Base-by-base conservation (phyloP, 1,284 basidiomycete genomes). In the Thelephora terrestris region DNA sequence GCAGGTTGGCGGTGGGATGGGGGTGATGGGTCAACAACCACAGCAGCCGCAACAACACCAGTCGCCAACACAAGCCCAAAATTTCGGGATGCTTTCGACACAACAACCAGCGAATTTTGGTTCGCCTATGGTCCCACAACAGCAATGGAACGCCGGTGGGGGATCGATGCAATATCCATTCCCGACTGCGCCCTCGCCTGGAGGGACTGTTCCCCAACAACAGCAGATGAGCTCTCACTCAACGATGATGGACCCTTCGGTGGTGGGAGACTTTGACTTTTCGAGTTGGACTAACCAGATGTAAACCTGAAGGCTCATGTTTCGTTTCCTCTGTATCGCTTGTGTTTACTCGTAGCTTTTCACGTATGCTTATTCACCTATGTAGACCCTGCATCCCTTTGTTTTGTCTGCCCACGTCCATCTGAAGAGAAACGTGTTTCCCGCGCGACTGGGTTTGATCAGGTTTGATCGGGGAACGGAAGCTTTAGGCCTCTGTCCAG, bases 51-150 rank as follows among this genome's bases (percentile, higher is more conserved):
- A 32, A 32, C 29, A 27, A 27, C 27, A 27, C 10, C 27, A 50
- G 25, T 24, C 48, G 46, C 45, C 44, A 49, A 42, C 17, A 39
- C 47, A 10, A 46, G 48, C 47, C 58, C 43, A 62, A 64, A 58
- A 58, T 62, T 60, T 57, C 64, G 53, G 29, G 29, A 32, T 32
- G 29, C 12, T 32, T 3, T 12, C 29, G 3, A 10, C 29, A 32
- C 29, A 52, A 42, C 58, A 53, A 47, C 58, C 56, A 46, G 58
- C 58, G 51, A 55, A 54, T 49, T 54, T 60, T 32, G 49, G 56
- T 25, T 63, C 61, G 43, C 61, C 61, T 27, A 53, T 55, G n/a
- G 58, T 54, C 34, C 55, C 54, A 43, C 59, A 59, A 46, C 56
- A 58, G 42, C 52, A 48, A 46, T 53, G 52, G 18, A 56, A 62